These are phyloP conservation scores for Phoma sp. DNA, from an alignment of 2,329 filamentous ascomycete species.

Conservation along the genomic window DNA sequence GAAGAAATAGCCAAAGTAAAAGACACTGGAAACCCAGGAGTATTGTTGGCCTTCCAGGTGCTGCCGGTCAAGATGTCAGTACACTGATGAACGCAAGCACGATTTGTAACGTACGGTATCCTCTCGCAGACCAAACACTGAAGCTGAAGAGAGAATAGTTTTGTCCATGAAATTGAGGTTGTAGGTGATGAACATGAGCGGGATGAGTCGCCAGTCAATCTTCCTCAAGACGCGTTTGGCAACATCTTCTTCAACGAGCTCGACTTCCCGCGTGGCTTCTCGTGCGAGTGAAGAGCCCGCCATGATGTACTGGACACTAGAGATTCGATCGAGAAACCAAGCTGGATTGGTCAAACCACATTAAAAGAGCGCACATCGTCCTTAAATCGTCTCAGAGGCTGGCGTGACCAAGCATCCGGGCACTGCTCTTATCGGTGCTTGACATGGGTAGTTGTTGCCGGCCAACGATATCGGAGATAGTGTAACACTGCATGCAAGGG, in stretches of 20 bases:
- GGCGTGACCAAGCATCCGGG: conserved; percentile 12
- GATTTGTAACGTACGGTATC: conserved; percentile 18
- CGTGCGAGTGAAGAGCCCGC: background rate
- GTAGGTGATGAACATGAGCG: conserved; percentile 64
- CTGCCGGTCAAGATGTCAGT: background rate
- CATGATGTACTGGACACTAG: background rate
- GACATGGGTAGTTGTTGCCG: background rate
- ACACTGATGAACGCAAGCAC: background rate
- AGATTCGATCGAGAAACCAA: background rate
- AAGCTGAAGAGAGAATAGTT: conserved; percentile 55
- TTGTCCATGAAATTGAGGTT: conserved; percentile 69
- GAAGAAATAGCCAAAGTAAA: conserved; percentile 11
- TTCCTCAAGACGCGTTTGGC: conserved; percentile 57
- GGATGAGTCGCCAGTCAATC: conserved; percentile 63
- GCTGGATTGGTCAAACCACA: no score
- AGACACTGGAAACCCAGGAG: conserved; percentile 6
- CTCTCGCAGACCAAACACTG: conserved; percentile 59
- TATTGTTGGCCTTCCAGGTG: conserved; percentile 10
- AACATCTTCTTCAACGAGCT: conserved; percentile 6
- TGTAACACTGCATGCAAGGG: background rate
- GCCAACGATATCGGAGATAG: conserved; percentile 20
- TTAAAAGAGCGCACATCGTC: background rate
- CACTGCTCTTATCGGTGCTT: conserved; percentile 18
- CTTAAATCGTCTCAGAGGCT: background rate
- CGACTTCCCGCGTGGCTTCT: background rate